These are phyloP conservation scores for Sphagnum contortum DNA, from an alignment of 225 moss, liverwort and hornwort species.

Conservation along the genomic window DNA sequence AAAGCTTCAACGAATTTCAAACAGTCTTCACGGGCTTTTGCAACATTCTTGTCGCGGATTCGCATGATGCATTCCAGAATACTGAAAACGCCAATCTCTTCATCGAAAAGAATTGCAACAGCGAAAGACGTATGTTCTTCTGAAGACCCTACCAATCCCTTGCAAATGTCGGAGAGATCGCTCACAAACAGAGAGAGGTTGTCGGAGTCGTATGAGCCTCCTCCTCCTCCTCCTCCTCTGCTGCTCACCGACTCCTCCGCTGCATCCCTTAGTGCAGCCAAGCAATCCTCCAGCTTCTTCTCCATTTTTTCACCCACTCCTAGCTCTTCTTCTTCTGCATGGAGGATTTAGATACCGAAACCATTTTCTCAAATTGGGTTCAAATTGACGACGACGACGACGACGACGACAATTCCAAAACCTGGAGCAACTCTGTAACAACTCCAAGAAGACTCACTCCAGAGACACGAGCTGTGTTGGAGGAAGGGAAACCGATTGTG, in stretches of 20 bases:
- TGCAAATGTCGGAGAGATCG: conserved; percentile 56
- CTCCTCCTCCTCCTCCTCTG: conserved; percentile 7
- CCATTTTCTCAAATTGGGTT: too few relatives aligned
- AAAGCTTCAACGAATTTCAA: conserved; percentile 54
- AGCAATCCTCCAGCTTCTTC: conserved; percentile 50
- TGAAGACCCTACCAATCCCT: conserved; percentile 25
- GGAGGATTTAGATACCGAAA: too few relatives aligned
- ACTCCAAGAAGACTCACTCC: too few relatives aligned
- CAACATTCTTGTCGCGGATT: conserved; percentile 46
- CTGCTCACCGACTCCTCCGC: conserved; percentile 7
- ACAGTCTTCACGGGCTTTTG: conserved; percentile 61
- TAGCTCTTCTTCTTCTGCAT: too few relatives aligned
- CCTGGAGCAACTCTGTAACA: too few relatives aligned
- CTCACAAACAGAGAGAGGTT: conserved; percentile 53
- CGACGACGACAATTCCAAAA: too few relatives aligned
- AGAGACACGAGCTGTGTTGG: too few relatives aligned
- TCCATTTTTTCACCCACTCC: conserved; percentile 33
- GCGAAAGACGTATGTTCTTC: conserved; percentile 69
- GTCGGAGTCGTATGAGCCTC: conserved; percentile 12
- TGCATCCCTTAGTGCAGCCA: conserved; percentile 59
- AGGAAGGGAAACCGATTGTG: too few relatives aligned
- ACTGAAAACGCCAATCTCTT: conserved; percentile 56
- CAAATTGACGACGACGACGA: too few relatives aligned
- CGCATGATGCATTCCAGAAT: conserved; percentile 49
- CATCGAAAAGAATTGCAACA: conserved; percentile 67